Base-by-base conservation (phyloP, 345 rosid species). In the Lepidium sativum region DNA sequence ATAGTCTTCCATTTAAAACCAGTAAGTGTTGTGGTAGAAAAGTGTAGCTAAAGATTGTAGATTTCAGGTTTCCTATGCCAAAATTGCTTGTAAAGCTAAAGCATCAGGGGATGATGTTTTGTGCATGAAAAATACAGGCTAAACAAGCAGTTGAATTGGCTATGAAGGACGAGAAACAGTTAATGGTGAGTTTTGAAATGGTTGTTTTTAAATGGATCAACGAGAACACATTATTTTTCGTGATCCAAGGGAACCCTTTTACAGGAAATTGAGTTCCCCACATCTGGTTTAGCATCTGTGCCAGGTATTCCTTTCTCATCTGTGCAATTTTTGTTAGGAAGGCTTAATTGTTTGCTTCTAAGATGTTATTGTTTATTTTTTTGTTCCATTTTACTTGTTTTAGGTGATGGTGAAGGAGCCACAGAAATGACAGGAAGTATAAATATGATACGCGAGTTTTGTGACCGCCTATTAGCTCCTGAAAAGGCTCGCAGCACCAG, bases 381-480 rank as follows among this genome's bases (percentile, higher is more conserved):
- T 12, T 48, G 11, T 42, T 8, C 1, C 8, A 44, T 59, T 41
- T 13, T 23, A 52, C 44, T 17, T 59, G 71, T 53, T 15, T 17
- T 70, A 91, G 96, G 96, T 61, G 98, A 92, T 78, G 96, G 95
- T 63, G 98, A 92, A 85, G 98, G 98, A 62, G 96, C 95, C 50
- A 85, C 65, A 44, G 98, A 92, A 67, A 89, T 89, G 98, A 92
- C 95, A 0, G 96, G 44, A 38, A 92, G 98, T 64, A 92, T 92
- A 79, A 90, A 74, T 81, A 63, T 89, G 67, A 89, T 87, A 38
- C 91, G 91, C 18, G 86, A 89, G 74, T 92, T 87, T 66, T 87
- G 96, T 65, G 89, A 92, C 75, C 81, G 74, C 32, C 61, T 92
- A 4, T 63, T 92, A 39, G 66, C 44, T 57, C 84, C 86, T 3